Evolutionary conservation across 371 early-diverging fungal species (phyloP).

Genomic region (Mucor piriformis): DNA sequence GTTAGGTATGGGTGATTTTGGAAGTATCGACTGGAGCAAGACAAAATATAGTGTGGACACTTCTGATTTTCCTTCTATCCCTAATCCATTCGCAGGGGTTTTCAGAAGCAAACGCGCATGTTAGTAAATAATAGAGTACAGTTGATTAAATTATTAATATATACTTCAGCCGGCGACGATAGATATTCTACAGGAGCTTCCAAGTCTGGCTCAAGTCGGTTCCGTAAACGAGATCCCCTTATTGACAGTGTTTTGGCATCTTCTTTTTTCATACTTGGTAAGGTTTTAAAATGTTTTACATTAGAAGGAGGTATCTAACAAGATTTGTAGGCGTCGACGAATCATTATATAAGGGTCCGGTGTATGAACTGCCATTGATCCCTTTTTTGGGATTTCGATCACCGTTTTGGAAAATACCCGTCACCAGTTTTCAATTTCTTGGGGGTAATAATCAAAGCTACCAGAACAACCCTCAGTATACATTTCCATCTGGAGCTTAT

Average conservation of each 20-base stretch:
- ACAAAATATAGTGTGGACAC: conserved; percentile 6
- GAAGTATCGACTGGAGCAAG: conserved; percentile 27
- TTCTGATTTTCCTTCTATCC: not conserved
- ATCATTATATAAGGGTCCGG: conserved; percentile 23
- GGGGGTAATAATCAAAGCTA: not conserved
- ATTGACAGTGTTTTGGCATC: not conserved
- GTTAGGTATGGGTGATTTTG: conserved; percentile 35
- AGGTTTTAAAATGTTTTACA: not conserved
- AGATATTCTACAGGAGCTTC: conserved; percentile 25
- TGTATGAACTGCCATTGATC: conserved; percentile 24
- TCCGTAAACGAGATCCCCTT: conserved; percentile 24
- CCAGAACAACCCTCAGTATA: not conserved
- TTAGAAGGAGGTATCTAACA: not conserved
- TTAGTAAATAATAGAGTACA: conserved; percentile 1
- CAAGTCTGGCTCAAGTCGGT: conserved; percentile 24
- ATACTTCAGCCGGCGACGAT: conserved; percentile 28
- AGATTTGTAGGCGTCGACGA: conserved; percentile 18
- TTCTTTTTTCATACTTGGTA: conserved; percentile 19
- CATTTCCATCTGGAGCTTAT: conserved; percentile 6
- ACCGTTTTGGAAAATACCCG: conserved; percentile 39
- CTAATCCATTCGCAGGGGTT: not conserved
- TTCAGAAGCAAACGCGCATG: conserved; percentile 21
- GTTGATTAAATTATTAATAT: not conserved
- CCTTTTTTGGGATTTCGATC: conserved; percentile 14
- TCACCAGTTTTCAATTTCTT: conserved; percentile 18